Evolutionary conservation across 2,329 filamentous ascomycete genomes (phyloP), one percentile per base, ranked within the genome.

Genomic region (Paracamarosporium sp.): DNA sequence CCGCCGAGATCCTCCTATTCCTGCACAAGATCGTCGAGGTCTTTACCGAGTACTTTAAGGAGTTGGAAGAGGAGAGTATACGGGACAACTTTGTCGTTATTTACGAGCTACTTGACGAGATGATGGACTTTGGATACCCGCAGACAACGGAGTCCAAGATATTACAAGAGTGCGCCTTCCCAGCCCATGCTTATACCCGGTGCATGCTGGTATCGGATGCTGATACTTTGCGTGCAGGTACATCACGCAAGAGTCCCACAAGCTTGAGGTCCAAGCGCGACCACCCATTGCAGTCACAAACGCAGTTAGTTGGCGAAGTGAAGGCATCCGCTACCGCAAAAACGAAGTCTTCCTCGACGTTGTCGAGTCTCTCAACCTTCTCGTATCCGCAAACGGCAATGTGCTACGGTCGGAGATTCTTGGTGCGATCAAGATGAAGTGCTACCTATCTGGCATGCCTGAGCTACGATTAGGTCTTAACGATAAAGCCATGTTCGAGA

Each of bases 121-220:
- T 99, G 95, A 99, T 99, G 95, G 95, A 99, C 80, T 99, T 99
- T 83, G 95, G 95, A 63, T 97, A 99, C 78, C 95, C 95, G 5
- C 95, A 99, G 79, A 99, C 95, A 9, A 99, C 95, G 65, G 95
- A 99, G 79, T 92, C 88, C 77, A 99, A 99, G 86, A 99, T 99
- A 76, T 82, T 99, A 60, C 95, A 99, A 79, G 95, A 99, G 82
- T 88, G 81, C 69, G 78, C 55, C 51, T 41, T n/a, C 53, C 35
- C 38, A 24, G 30, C n/a, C 43, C 30, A 7, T 15, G 11, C 38
- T 28, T n/a, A 13, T 20, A 28, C 11, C 13, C 28, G 15, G 24
- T n/a, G 12, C 7, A 20, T 31, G 28, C 22, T 25, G 27, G 22
- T 31, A n/a, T 7, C 20, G n/a, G 27, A 40, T 51, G 9, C 53